A percentile compares a stretch with the other conserved stretches of the same genome.
phyloP scores from a whole-genome alignment of 768 basidiomycete genomes.

The Kondoa subrosea region DNA sequence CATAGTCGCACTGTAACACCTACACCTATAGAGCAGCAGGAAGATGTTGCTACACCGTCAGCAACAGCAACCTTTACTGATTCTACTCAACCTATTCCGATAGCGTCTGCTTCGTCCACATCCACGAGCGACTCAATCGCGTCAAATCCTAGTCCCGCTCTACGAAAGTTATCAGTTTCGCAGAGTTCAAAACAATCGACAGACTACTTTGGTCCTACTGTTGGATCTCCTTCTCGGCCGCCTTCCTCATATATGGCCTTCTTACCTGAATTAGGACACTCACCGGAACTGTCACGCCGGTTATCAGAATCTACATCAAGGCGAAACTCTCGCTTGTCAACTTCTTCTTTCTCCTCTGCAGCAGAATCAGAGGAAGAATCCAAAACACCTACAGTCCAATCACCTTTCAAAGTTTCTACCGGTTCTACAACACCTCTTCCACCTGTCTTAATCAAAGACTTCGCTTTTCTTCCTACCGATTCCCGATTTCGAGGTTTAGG shows the following conservation, averaged over 20 bases:
- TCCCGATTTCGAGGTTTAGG: slow-evolving; percentile 2
- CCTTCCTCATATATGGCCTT: slow-evolving; percentile 14
- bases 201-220: neutral
- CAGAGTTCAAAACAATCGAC: neutral
- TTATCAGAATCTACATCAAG: neutral
- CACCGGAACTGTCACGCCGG: neutral
- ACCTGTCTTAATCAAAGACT: slow-evolving; percentile 1
- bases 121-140: neutral
- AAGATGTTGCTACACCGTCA: too few relatives aligned
- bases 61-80: too few relatives aligned
- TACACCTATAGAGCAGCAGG: too few relatives aligned
- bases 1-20: too few relatives aligned
- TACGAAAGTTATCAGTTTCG: neutral
- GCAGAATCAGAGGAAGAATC: neutral
- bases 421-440: neutral
- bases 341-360: neutral
- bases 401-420: neutral
- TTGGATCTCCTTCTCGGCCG: slow-evolving; percentile 11
- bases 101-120: neutral
- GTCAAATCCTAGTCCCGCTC: neutral
- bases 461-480: neutral
- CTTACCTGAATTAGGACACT: neutral
- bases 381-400: neutral
- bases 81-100: too few relatives aligned
- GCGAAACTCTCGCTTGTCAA: neutral